Evolutionary conservation across 2,329 filamentous ascomycete species (phyloP), one percentile per base, ranked within the genome.

Genomic region (Sporothrix brasiliensis): DNA sequence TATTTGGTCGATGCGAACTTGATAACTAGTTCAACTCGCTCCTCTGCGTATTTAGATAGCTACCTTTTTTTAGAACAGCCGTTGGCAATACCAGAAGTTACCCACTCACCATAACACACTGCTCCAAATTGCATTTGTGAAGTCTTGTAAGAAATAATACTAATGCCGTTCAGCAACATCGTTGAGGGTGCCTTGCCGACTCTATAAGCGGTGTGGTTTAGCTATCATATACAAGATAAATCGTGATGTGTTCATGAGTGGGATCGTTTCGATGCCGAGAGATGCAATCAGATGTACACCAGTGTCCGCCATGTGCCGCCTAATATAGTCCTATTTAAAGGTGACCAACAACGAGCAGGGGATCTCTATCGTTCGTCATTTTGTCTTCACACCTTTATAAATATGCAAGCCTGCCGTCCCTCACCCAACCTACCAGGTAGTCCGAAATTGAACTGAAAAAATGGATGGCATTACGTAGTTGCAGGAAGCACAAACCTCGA

Each of bases 71-170:
- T 77, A 79, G 75, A 77, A 77, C 81, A 80, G 73, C 66, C 41
- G 53, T 66, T 77, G 74, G 77, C 74, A 86, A 88, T 88, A 88
- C 85, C 86, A 88, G 86, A 88, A 86, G 84, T 87, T 88, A 88
- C 86, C 86, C 86, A 86, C 86, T 87, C 83, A 85, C 69, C 41
- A 41, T 1, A 34, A 63, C 3, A 7, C 39, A 21, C 10, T 16
- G 16, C 14, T 21, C 11, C 39, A 47, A 47, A 2, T 27, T 63
- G 34, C 34, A 54, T 16, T 4, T 63, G 58, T 63, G 58, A 63
- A 47, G 58, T 34, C 19, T 5, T 60, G 14, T 7, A 58, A 4
- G 7, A 58, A 39, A 39, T 21, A 44, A 6, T 13, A 41, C 27
- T 56, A 60, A 58, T 27, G 41, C 34, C 4, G 3, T 30, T 30